Evolutionary conservation across 225 moss, liverwort and hornwort genomes (phyloP), one percentile per base, ranked within the genome.

Genomic region (Straminergon stramineum): DNA sequence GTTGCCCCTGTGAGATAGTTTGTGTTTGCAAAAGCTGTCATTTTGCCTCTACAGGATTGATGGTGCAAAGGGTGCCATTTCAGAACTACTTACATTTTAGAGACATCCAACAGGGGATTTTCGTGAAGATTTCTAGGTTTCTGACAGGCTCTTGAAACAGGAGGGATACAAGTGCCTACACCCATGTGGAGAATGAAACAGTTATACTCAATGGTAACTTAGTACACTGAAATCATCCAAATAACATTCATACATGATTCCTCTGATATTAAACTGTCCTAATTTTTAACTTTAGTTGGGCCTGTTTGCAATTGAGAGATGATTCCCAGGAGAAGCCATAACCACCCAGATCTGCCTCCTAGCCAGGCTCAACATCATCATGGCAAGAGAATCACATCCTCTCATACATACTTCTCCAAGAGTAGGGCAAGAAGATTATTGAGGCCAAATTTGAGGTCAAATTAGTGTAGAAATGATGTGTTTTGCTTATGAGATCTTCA

Each of bases 371-470:
- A 41, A 73, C 16, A 43, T 43, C 9, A 73, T 43, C 2, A 27
- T 73, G 1, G 27, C 0, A 0, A 73, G 16, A 43, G 1, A 43
- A 27, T 73, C 0, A 0, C 16, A 73, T 9, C 43, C 5, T 73
- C 3, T 27, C 2, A 3, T 43, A 71, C 3, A 3, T 43, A 73
- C 5, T 43, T 71, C 71, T 43, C 9, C 2, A 41, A 15, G 5
- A 18, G 2, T 3, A 32, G 8, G 8, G 22, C 34, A 21, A 8
- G 10, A 53, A 34, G 53, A 77, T 53, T 14, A 52, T 53, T 22
- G 34, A 53, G 3, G 14, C 22, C 35, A 53, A 34, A 53, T 76
- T 76, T 53, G 21, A 34, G 1, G 30, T 51, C 53, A 22, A 22
- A 77, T 53, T 53, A 34, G 13, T 53, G 8, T 13, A 53, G 6